Evolutionary conservation across 2,329 filamentous ascomycete species (phyloP).

Genomic region (Aspergillus pseudonomiae): DNA sequence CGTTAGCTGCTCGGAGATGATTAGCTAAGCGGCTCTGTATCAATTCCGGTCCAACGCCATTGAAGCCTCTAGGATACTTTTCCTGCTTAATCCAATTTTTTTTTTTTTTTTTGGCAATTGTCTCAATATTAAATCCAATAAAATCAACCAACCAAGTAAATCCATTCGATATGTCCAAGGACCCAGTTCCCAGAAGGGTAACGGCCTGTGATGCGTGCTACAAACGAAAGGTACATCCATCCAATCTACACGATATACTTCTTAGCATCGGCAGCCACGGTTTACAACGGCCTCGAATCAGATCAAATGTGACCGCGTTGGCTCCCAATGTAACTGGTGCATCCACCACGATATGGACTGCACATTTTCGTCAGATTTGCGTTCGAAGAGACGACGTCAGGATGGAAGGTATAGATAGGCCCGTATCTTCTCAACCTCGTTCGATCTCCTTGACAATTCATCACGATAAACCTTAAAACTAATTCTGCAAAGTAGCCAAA

Average conservation of each 20-base stretch:
- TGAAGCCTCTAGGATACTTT: not conserved
- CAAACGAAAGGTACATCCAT: not conserved
- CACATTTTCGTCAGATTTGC: not conserved
- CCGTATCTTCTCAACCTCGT: not conserved
- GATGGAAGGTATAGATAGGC: not conserved
- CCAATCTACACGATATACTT: not conserved
- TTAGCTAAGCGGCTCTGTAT: not conserved
- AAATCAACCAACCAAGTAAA: not conserved
- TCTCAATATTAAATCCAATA: not conserved
- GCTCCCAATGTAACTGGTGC: not conserved
- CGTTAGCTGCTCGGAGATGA: not conserved
- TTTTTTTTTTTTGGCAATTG: not conserved
- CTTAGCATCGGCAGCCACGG: not conserved
- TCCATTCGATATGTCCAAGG: not conserved
- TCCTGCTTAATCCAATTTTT: too few relatives aligned
- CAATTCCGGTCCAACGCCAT: not conserved
- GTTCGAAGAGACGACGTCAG: not conserved
- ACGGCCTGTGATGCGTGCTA: not conserved
- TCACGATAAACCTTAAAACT: not conserved
- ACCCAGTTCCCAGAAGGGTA: not conserved
- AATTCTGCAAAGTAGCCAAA: not conserved
- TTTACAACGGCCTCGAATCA: not conserved
- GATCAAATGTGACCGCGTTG: not conserved
- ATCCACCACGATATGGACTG: not conserved
- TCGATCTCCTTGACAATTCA: not conserved